Evolutionary conservation across 2,329 filamentous ascomycete species (phyloP).

Genomic region (Teratosphaeria gauchensis): DNA sequence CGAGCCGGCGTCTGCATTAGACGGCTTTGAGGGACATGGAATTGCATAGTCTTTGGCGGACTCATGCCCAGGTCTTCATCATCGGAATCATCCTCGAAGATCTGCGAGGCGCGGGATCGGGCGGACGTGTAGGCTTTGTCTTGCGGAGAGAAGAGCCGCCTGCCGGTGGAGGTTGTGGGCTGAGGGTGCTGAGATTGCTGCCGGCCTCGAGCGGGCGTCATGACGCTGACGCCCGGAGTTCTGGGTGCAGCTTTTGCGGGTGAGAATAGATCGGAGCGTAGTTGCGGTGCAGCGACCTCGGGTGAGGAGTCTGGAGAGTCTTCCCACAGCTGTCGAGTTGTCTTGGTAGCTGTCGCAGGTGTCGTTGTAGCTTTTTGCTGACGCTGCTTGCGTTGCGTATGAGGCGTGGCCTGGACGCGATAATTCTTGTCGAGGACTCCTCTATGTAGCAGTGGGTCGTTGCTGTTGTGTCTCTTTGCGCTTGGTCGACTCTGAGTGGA

Average conservation of each 20-base stretch:
- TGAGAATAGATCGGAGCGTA: slow-evolving; percentile 72
- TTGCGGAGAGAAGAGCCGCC: slow-evolving; percentile 24
- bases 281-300: slow-evolving; percentile 67
- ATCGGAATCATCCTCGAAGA: slow-evolving; percentile 39
- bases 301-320: slow-evolving; percentile 46
- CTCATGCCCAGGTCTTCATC: slow-evolving; percentile 53
- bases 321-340: slow-evolving; percentile 23
- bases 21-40: slow-evolving; percentile 66
- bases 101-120: slow-evolving; percentile 8
- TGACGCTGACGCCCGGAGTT: slow-evolving; percentile 76
- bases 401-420: slow-evolving; percentile 83
- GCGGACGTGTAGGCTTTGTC: slow-evolving; percentile 18
- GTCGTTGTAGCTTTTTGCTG: slow-evolving; percentile 14
- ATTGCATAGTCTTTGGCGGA: slow-evolving; percentile 88
- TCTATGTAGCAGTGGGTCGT: slow-evolving; percentile 77
- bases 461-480: slow-evolving; percentile 31
- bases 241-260: slow-evolving; percentile 35
- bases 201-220: slow-evolving; percentile 46
- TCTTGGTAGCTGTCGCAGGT: slow-evolving; percentile 27
- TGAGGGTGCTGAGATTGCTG: slow-evolving; percentile 7
- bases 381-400: slow-evolving; percentile 32
- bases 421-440: slow-evolving; percentile 86
- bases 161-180: slow-evolving; percentile 25
- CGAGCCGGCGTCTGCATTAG: slow-evolving; percentile 73
- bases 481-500: slow-evolving; percentile 1